Evolutionary conservation across 371 early-diverging fungal genomes (phyloP), one percentile per base, ranked within the genome.

Genomic region (Rhizomucor pusillus): DNA sequence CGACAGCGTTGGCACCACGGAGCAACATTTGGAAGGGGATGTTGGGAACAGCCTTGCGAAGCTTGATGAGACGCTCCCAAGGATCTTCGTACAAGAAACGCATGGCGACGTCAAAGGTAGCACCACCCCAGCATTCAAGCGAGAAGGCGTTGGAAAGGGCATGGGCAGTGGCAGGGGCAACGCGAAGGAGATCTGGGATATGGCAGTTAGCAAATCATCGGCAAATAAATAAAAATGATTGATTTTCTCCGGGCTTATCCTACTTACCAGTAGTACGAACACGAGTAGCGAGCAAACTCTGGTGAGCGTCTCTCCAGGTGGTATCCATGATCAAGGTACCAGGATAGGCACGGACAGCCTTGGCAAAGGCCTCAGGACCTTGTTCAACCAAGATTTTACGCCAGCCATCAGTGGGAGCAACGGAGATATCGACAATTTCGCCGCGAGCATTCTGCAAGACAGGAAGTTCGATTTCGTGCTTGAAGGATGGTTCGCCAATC

Each of bases 1-100:
- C 97, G 20, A 97, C 97, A 12, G 95, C 97, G 60, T 95, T 95
- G 57, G 97, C 97, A 50, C 97, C 97, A 69, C 97, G 90, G 49
- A 97, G 85, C 34, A 97, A 80, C 97, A 97, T 97, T 73, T 94
- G 94, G 86, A 97, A 97, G 19, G 97, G 97, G 65, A 97, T 83
- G 73, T 95, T 95, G 67, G 97, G 97, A 14, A 91, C 92, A 19
- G 91, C 81, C 48, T 84, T 73, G 48, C 97, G 90, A 45, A 97
- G 77, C 43, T 79, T 47, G 24, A 69, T 68, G 57, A 97, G 75
- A 52, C 97, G 87, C 54, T 95, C 94, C 95, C 94, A 97, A 35
- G 95, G 95, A 69, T 92, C 92, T 65, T 96, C 97, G 57, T 91
- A 82, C 60, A 95, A 74, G 87, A 95, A 97, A 47, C 95, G 88